A percentile compares a stretch with the other conserved stretches of the same genome.
Conservation (phyloP, 371 early-diverging fungal genomes). For the Sporodiniella umbellata region DNA sequence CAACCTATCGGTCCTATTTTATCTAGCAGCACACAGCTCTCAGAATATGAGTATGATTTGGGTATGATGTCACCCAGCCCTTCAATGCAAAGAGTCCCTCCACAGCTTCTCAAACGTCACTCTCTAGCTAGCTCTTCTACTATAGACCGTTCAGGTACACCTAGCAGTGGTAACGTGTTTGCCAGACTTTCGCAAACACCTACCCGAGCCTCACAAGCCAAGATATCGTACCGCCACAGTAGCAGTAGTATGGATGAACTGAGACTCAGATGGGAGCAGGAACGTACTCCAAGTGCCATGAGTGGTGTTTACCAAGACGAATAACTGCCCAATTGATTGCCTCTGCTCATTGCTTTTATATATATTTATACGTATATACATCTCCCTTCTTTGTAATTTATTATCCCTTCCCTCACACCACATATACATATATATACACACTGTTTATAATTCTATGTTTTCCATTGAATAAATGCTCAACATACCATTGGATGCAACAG, state of each 20-base stretch:
- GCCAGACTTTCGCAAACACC: constrained; percentile 42
- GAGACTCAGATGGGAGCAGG: constrained; percentile 18
- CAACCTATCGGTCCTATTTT: not conserved
- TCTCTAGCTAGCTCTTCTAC: constrained; percentile 6
- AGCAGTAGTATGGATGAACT: constrained; percentile 34
- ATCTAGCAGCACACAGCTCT: constrained; percentile 1
- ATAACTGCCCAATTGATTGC: constrained; percentile 2
- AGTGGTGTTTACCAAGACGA: constrained; percentile 24
- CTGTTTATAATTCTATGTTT: constrained; percentile 1
- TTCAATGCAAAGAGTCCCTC: constrained; percentile 12
- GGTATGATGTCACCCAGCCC: constrained; percentile 6
- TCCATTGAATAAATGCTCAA: constrained; percentile 13
- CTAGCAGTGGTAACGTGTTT: constrained; percentile 37
- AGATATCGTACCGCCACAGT: constrained; percentile 34
- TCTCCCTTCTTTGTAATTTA: not conserved
- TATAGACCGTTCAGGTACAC: constrained; percentile 22
- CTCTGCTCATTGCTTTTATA: too few species aligned
- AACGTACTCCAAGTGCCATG: constrained; percentile 28
- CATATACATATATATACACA: not conserved
- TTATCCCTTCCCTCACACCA: not conserved
- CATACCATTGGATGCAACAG: constrained; percentile 9
- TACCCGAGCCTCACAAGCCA: constrained; percentile 44
- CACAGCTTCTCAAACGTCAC: constrained; percentile 1
- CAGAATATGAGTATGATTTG: constrained; percentile 13
- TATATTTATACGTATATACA: too few species aligned